phyloP scores from a whole-genome alignment of 192 early-diverging fungal genomes.

The Backusella psychrophila region DNA sequence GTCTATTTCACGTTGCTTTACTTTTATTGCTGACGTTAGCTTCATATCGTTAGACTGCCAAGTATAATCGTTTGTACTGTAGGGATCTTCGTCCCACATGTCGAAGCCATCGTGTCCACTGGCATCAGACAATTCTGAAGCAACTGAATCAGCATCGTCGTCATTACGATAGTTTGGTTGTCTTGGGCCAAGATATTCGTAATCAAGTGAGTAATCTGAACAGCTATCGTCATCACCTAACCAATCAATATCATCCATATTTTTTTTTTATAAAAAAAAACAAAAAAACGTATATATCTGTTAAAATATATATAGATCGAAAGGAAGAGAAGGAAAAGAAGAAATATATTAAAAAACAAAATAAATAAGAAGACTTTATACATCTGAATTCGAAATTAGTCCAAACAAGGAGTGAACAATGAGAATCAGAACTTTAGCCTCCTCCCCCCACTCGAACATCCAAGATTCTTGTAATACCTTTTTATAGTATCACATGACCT shows the following conservation, averaged over 20 bases:
- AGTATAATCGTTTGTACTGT: slow-evolving; percentile 35
- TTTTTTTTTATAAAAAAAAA: neutral
- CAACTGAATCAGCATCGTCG: slow-evolving; percentile 26
- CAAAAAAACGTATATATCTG: neutral
- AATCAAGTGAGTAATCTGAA: slow-evolving; percentile 33
- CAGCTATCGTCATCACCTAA: slow-evolving; percentile 12
- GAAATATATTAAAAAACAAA: slow-evolving; percentile 1
- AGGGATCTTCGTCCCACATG: slow-evolving; percentile 40
- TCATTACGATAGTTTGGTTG: slow-evolving; percentile 27
- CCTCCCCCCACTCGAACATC: neutral
- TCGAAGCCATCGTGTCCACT: slow-evolving; percentile 18
- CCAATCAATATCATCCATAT: slow-evolving; percentile 7
- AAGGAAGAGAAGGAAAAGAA: neutral
- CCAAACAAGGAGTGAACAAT: slow-evolving; percentile 16
- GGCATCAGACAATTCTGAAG: slow-evolving; percentile 24
- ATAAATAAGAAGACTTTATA: slow-evolving; percentile 6
- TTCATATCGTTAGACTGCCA: slow-evolving; percentile 39
- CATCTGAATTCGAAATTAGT: slow-evolving; percentile 25
- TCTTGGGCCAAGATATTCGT: slow-evolving; percentile 34
- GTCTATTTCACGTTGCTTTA: neutral
- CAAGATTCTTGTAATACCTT: slow-evolving; percentile 15
- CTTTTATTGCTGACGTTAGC: slow-evolving; percentile 21
- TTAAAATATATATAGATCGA: neutral
- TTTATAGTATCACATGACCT: neutral
- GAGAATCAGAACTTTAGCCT: slow-evolving; percentile 10